These are phyloP conservation scores for Russula dissimulans DNA, from an alignment of 768 basidiomycete genomes.

Conservation along the genomic window DNA sequence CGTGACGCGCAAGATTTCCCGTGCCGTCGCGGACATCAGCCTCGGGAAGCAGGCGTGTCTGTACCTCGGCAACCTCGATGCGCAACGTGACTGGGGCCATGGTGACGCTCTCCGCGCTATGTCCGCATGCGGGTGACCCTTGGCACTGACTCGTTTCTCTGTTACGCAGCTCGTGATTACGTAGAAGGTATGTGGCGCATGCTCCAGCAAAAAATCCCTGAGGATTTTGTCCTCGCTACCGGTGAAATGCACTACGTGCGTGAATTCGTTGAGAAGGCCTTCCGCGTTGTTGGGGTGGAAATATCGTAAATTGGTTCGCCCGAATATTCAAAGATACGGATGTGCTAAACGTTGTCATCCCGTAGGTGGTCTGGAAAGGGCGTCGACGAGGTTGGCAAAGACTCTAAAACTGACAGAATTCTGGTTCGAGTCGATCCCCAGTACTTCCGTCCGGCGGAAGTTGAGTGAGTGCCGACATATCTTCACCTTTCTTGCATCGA, in stretches of 20 bases:
- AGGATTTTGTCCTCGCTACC: conserved; percentile 93
- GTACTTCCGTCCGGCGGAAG: conserved; percentile 95
- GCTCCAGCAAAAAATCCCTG: conserved; percentile 74
- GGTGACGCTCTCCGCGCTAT: conserved; percentile 38
- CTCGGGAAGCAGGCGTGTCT: conserved; percentile 84
- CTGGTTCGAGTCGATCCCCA: conserved; percentile 78
- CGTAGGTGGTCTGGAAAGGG: conserved; percentile 69
- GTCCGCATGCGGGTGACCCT: neutral
- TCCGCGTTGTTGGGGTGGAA: conserved; percentile 53
- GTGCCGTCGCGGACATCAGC: conserved; percentile 87
- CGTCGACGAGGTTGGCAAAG: conserved; percentile 69
- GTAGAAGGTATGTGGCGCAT: conserved; percentile 98
- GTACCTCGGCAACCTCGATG: conserved; percentile 91
- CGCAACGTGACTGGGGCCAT: conserved; percentile 97
- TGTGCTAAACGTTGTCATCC: conserved; percentile 7
- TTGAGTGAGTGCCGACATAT: conserved; percentile 54
- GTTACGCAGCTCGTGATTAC: conserved; percentile 62
- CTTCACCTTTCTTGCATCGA: neutral
- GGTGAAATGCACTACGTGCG: conserved; percentile 94
- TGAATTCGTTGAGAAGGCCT: conserved; percentile 87
- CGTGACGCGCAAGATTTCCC: conserved; percentile 89
- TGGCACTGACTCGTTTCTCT: neutral
- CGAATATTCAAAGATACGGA: neutral
- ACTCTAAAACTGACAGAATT: conserved; percentile 55
- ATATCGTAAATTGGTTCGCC: conserved; percentile 42